Conservation (phyloP, 108 stramenopile species). For the Licmophora abbreviata region DNA sequence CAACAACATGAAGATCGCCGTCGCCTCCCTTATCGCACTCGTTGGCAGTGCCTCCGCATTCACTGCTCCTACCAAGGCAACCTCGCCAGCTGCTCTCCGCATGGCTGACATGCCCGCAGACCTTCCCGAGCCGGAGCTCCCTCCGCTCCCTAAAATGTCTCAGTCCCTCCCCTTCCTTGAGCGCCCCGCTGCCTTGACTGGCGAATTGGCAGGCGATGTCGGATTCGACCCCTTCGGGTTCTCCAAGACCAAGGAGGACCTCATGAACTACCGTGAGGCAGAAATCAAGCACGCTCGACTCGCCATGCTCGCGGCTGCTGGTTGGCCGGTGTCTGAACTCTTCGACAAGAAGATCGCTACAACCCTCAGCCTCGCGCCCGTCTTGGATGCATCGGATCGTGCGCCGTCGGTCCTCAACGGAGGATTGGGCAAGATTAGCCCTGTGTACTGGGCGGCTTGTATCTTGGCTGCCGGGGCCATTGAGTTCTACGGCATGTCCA, state of each 20-base stretch:
- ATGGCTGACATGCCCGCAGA: constrained; percentile 19
- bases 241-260: constrained; percentile 41
- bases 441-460: constrained; percentile 70
- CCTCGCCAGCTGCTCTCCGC: constrained; percentile 6
- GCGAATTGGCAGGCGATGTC: constrained; percentile 76
- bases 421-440: constrained; percentile 76
- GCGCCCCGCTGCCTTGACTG: constrained; percentile 55
- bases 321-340: constrained; percentile 82
- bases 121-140: constrained; percentile 7
- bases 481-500: constrained; percentile 52
- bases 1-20: constrained; percentile 37
- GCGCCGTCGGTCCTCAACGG: constrained; percentile 81
- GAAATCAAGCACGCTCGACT: constrained; percentile 90
- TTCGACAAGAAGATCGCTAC: constrained; percentile 70
- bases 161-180: constrained; percentile 67
- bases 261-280: constrained; percentile 66
- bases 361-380: constrained; percentile 32
- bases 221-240: constrained; percentile 90
- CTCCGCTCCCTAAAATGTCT: constrained; percentile 34
- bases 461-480: constrained; percentile 59
- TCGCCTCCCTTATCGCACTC: constrained; percentile 24
- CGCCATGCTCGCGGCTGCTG: constrained; percentile 86
- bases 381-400: constrained; percentile 54
- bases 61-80: constrained; percentile 24
- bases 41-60: constrained; percentile 39